Base-by-base conservation (phyloP, 1,139 yeast species). In the Ashbya aceris region DNA sequence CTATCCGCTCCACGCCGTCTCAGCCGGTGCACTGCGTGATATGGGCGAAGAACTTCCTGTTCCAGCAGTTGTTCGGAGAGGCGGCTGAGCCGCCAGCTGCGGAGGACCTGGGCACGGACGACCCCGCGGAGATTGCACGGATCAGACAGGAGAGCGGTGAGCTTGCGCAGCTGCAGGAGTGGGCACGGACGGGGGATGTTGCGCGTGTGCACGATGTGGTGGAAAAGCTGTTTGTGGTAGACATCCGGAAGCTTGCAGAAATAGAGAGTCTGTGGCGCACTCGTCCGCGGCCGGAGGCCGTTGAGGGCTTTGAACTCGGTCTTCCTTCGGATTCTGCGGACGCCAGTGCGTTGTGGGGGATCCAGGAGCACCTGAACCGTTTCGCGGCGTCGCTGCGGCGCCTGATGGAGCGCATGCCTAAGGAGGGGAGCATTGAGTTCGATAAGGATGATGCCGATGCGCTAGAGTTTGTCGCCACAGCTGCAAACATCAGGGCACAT, bases 371-470 rank as follows among this genome's bases (percentile, higher is more conserved):
- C 51, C 60, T 86, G 33, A 70, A 70, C 33, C 81, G 82, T 2
- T 74, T 91, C 33, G 61, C 67, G 11, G 62, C 68, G 37, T 66
- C 87, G 2, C 66, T 78, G 1, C 58, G 62, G 27, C 58, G 66
- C 8, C 65, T 91, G 12, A 77, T 79, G 44, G 45, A 58, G 2
- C 66, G 96, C 41, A 56, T 76, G 31, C 42, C 53, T 7, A 68
- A 66, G 1, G 66, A 65, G 10, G 72, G 71, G 40, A 57, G 65
- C 7, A 68, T 80, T 33, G 78, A 77, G 29, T 93, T 93, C 58
- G 98, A 93, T 60, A 93, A 93, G 60, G 99, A 93, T 60, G 99
- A 93, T 59, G 83, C 78, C 39, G 96, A 86, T 54, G 83, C 97
- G 0, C 69, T 93, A 44, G 74, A 81, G 50, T 93, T 93, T 64